Conservation (phyloP, 192 early-diverging fungal species). For the Coemansia sp. region DNA sequence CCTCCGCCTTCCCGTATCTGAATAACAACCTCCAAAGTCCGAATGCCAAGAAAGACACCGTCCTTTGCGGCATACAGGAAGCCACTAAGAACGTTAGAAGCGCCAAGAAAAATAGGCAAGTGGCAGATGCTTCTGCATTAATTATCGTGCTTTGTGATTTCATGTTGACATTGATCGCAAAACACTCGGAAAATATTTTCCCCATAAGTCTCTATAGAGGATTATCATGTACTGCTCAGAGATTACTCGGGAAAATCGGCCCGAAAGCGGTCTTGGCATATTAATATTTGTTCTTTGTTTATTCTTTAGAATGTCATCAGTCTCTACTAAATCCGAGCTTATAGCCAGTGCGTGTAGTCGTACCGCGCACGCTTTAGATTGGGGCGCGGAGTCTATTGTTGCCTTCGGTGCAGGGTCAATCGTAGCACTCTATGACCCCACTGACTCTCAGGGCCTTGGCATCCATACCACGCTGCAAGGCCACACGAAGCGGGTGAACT, state of each 20-base stretch:
- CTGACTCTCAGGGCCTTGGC: constrained; percentile 55
- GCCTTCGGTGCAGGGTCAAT: constrained; percentile 71
- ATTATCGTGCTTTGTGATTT: not conserved
- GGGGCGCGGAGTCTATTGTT: constrained; percentile 22
- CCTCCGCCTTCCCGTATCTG: not conserved
- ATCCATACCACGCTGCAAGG: constrained; percentile 65
- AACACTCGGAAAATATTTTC: not conserved
- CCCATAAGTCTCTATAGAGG: not conserved
- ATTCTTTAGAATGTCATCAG: not conserved
- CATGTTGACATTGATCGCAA: not conserved
- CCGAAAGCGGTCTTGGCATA: not conserved
- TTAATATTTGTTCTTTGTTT: not conserved
- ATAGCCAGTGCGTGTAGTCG: constrained; percentile 40
- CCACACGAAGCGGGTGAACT: constrained; percentile 77
- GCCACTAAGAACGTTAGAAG: not conserved
- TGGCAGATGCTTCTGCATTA: not conserved
- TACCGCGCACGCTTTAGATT: constrained; percentile 44
- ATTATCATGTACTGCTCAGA: not conserved
- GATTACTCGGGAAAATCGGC: not conserved
- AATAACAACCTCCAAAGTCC: not conserved
- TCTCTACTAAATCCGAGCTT: constrained; percentile 14
- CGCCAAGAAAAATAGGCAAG: not conserved
- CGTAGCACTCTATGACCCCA: constrained; percentile 72
- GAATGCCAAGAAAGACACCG: not conserved
- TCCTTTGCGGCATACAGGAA: not conserved